Evolutionary conservation across 257 asterid species (phyloP).

Genomic region (Fraxinus americana): DNA sequence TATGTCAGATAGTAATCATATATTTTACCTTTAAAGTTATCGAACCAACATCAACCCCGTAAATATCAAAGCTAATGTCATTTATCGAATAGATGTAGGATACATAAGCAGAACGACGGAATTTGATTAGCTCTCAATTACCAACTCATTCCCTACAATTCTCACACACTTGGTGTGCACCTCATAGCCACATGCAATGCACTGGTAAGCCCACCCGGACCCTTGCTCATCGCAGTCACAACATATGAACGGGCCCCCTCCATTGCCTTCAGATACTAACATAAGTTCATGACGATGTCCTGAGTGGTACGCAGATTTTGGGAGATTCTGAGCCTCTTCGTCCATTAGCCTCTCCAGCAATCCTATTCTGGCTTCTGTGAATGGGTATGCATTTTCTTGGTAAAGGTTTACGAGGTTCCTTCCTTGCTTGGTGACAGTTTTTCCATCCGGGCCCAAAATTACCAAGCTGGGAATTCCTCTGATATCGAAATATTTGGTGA

Average conservation of each 20-base stretch:
- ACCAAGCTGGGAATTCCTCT: conserved; percentile 60
- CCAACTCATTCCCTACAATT: conserved; percentile 2
- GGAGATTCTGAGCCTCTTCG: conserved; percentile 51
- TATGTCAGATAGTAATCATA: background rate
- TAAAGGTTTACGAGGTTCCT: conserved; percentile 62
- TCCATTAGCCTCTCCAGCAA: conserved; percentile 49
- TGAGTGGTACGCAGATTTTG: conserved; percentile 36
- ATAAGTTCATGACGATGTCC: conserved; percentile 61
- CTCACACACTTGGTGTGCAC: conserved; percentile 69
- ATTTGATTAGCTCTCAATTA: background rate
- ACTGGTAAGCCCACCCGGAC: conserved; percentile 78
- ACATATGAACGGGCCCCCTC: conserved; percentile 75
- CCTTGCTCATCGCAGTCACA: conserved; percentile 87
- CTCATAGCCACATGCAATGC: conserved; percentile 74
- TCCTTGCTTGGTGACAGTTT: conserved; percentile 60
- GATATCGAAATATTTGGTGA: conserved; percentile 52
- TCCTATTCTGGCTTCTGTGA: conserved; percentile 43
- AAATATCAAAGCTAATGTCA: background rate
- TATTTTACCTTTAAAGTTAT: background rate
- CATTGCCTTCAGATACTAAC: conserved; percentile 67
- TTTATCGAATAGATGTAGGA: background rate
- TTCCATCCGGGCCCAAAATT: conserved; percentile 66
- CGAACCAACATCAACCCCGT: background rate
- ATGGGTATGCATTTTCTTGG: conserved; percentile 62
- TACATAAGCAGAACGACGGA: background rate